A percentile compares a stretch with the other conserved stretches of the same genome.
These are phyloP conservation scores for Fremontodendron californicum DNA, from an alignment of 345 rosid genomes.

Conservation along the genomic window DNA sequence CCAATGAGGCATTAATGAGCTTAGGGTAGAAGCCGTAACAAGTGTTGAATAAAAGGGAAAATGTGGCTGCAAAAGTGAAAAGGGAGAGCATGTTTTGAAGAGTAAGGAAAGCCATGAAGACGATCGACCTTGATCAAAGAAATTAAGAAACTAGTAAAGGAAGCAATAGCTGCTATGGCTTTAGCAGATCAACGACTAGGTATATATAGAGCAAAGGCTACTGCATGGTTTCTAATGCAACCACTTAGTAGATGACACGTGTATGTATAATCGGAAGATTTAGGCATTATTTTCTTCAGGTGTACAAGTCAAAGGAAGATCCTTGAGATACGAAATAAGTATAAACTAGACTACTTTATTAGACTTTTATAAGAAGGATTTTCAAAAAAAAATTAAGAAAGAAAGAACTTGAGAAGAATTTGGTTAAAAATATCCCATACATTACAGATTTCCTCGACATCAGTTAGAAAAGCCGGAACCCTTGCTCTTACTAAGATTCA, in stretches of 20 bases:
- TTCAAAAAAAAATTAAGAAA: background rate
- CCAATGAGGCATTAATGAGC: conserved; percentile 8
- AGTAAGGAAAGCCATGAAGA: background rate
- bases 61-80: background rate
- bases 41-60: background rate
- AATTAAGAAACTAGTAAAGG: background rate
- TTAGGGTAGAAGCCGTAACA: conserved; percentile 10
- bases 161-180: background rate
- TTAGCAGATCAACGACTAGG: background rate
- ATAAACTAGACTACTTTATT: background rate
- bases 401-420: background rate
- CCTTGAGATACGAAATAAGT: background rate
- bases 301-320: background rate
- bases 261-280: background rate
- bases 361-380: background rate
- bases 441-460: background rate
- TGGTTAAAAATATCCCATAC: background rate
- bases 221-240: conserved; percentile 14
- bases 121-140: background rate
- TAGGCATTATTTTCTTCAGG: background rate
- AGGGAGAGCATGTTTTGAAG: background rate
- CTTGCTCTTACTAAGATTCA: background rate
- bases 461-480: background rate
- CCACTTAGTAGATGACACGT: background rate
- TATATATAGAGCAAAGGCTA: conserved; percentile 2